Evolutionary conservation across 257 asterid species (phyloP), one percentile per base, ranked within the genome.

Genomic region (Nicotiana knightiana): DNA sequence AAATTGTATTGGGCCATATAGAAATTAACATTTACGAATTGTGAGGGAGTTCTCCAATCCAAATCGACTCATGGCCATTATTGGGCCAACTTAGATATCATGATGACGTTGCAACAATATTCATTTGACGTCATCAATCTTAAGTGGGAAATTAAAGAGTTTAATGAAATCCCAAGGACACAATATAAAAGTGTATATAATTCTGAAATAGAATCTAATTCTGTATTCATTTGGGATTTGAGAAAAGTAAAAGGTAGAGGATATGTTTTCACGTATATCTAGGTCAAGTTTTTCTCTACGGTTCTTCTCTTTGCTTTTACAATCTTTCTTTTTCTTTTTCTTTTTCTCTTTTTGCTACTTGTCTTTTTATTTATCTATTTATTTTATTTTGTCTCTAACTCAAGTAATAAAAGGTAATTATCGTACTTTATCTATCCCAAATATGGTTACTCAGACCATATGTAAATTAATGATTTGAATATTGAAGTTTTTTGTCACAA

Each of bases 241-340:
- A 67, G 76, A 61, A 79, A 79, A 79, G 76, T 11, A 43, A 62
- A 62, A 79, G 75, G 17, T n/a, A 7, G 46, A 37, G 24, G 68
- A 78, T 37, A 39, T 62, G 62, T 79, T 63, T 32, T 39, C 76
- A 62, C 82, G n/a, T 39, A 12, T 54, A 48, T 79, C 75, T 63
- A 62, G 62, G 57, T 24, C n/a, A 35, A 21, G n/a, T 58, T 21
- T 35, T 10, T 61, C 53, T 2, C 2, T 33, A 54, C 5, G 21
- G 26, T 63, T 79, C 16, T 12, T 4, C 33, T 21, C 61, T 62
- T 79, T 24, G 59, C 37, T n/a, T 59, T 59, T 59, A 79, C 5
- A 32, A 28, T 58, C 32, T 35, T 59, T 24, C 26, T 78, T 59
- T 59, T 61, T 26, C 28, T 61, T 16, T 68, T 13, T 3, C 70